These are phyloP conservation scores for Scenedesmus sp. DNA, from an alignment of 163 green algal genomes.

Conservation along the genomic window DNA sequence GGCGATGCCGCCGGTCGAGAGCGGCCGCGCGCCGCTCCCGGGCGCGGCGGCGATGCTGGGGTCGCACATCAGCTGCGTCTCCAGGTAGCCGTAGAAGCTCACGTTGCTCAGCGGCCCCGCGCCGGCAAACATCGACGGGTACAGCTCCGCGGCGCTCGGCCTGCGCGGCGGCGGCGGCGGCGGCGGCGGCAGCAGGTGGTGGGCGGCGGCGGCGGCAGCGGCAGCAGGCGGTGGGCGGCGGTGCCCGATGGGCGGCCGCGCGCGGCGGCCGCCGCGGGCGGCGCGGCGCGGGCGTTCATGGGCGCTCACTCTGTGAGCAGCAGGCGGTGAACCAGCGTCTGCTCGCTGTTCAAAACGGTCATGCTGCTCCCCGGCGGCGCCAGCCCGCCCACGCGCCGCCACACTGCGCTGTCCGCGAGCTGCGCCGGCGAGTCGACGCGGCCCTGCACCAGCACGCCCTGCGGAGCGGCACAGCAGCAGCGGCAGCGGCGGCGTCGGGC, in stretches of 20 bases:
- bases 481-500: background rate
- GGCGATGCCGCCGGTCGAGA: background rate
- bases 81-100: constrained; percentile 19
- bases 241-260: no score
- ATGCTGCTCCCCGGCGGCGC: background rate
- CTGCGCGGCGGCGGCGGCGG: no score
- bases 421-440: background rate
- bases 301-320: constrained; percentile 4
- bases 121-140: no score
- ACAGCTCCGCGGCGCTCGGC: no score
- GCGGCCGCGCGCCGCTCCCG: no score
- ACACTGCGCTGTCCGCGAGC: background rate
- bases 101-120: no score
- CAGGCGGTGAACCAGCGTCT: background rate
- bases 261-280: no score
- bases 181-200: constrained; percentile 2
- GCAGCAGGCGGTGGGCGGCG: background rate
- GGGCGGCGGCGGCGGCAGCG: background rate
- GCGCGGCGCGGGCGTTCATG: no score
- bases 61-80: background rate
- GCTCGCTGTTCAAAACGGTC: background rate
- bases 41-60: background rate
- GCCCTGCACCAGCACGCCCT: constrained; percentile 17
- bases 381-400: background rate
- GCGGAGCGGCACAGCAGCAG: background rate